Evolutionary conservation across 257 asterid species (phyloP).

Genomic region (Nicotiana tabacum): DNA sequence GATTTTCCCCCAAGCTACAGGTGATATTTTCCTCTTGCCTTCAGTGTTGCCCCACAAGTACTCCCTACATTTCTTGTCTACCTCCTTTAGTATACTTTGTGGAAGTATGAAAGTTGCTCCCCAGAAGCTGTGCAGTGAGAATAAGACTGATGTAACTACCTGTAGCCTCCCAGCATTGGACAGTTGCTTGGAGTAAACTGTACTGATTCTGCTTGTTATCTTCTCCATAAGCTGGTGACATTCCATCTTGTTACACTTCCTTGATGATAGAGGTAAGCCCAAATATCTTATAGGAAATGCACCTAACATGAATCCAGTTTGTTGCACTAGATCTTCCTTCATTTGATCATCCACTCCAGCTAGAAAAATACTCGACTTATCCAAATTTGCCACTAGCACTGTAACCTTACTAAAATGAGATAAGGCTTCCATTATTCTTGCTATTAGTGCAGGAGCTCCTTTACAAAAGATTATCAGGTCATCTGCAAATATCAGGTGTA

Average conservation of each 20-base stretch:
- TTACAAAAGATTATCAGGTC: neutral
- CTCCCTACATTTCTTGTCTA: too few species aligned
- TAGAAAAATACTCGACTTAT: neutral
- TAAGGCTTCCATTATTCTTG: neutral
- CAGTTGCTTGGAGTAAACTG: neutral
- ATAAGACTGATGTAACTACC: neutral
- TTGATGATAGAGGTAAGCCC: neutral
- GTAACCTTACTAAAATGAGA: neutral
- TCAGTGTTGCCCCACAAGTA: too few species aligned
- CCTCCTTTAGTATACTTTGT: too few species aligned
- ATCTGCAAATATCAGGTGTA: too few species aligned
- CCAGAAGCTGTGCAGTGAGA: neutral
- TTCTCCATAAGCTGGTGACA: neutral
- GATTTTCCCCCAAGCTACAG: too few species aligned
- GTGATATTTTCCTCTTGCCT: too few species aligned
- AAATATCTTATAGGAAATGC: neutral
- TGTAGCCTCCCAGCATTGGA: neutral
- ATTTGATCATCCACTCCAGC: neutral
- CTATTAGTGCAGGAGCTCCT: neutral
- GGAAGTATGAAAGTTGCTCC: too few species aligned
- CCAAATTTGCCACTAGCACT: neutral
- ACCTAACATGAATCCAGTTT: neutral
- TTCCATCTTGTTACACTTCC: neutral
- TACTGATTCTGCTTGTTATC: neutral
- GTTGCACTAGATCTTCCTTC: neutral